Evolutionary conservation across 1,139 yeast species (phyloP).

Genomic region (Kodamaea sp.): DNA sequence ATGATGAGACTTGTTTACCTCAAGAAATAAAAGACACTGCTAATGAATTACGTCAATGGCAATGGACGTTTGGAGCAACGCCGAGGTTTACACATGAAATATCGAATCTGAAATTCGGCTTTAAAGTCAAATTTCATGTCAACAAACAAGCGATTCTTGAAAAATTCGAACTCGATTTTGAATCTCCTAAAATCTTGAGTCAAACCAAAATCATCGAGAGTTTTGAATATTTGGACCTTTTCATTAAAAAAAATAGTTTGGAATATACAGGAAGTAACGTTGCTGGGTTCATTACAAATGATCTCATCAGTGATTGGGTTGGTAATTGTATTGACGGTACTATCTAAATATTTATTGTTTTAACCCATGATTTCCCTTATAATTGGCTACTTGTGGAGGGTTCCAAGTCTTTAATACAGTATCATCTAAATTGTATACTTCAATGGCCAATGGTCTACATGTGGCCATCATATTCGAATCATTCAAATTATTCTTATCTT

Average conservation of each 20-base stretch:
- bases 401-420: conserved; percentile 46
- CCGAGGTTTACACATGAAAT: conserved; percentile 58
- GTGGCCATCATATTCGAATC: conserved; percentile 55
- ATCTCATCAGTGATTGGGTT: conserved; percentile 44
- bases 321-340: conserved; percentile 49
- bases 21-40: conserved; percentile 42
- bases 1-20: conserved; percentile 39
- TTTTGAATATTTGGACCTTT: conserved; percentile 30
- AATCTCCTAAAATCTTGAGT: conserved; percentile 14
- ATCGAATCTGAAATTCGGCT: conserved; percentile 25
- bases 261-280: conserved; percentile 42
- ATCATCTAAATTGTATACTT: conserved; percentile 51
- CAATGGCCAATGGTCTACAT: conserved; percentile 62
- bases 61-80: conserved; percentile 70
- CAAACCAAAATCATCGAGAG: conserved; percentile 17
- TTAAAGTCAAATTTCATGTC: conserved; percentile 37
- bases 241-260: conserved; percentile 25
- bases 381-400: conserved; percentile 47
- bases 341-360: conserved; percentile 28
- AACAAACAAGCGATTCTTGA: conserved; percentile 37
- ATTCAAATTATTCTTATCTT: conserved; percentile 40
- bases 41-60: conserved; percentile 51
- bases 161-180: conserved; percentile 18
- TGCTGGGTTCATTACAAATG: conserved; percentile 45
- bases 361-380: conserved; percentile 57